Percentiles rank a stretch among this genome's conserved stretches.
phyloP scores from a whole-genome alignment of 2,329 filamentous ascomycete species.

The Fusarium annulatum region DNA sequence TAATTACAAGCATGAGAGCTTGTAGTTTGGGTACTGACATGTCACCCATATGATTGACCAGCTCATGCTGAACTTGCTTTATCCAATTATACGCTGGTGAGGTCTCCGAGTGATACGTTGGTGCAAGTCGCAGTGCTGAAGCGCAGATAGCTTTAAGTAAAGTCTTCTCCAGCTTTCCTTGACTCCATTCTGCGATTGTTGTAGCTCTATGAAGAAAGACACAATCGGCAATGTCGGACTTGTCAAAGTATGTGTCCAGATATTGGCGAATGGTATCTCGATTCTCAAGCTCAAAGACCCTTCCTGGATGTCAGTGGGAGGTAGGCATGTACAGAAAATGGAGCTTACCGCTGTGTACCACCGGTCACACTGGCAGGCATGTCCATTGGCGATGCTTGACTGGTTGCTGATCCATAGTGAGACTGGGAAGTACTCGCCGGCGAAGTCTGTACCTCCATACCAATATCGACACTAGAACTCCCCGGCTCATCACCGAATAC shows the following conservation, averaged over 20 bases:
- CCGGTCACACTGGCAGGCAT: neutral
- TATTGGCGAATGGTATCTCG: constrained; percentile 5
- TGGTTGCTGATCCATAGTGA: neutral
- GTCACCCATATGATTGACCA: constrained; percentile 11
- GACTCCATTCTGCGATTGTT: constrained; percentile 41
- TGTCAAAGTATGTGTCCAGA: constrained; percentile 42
- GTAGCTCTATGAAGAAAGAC: constrained; percentile 39
- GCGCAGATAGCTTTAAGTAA: constrained; percentile 40
- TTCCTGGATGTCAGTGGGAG: neutral
- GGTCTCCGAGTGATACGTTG: neutral
- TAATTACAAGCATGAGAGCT: constrained; percentile 33
- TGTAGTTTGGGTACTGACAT: constrained; percentile 33
- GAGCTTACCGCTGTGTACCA: constrained; percentile 1
- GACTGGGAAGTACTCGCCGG: constrained; percentile 11
- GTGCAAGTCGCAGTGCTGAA: neutral
- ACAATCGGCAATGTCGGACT: constrained; percentile 25
- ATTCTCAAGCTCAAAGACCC: constrained; percentile 24
- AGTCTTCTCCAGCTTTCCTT: constrained; percentile 27
- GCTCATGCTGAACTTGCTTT: constrained; percentile 28
- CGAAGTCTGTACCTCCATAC: constrained; percentile 3
- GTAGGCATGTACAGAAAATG: fast-evolving
- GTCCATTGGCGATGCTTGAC: neutral
- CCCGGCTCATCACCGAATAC: neutral
- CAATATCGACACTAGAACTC: neutral
- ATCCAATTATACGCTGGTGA: constrained; percentile 30